A percentile compares a stretch with the other conserved stretches of the same genome.
Conservation (phyloP, 2,329 filamentous ascomycete genomes). For the Pseudopithomyces chartarum region DNA sequence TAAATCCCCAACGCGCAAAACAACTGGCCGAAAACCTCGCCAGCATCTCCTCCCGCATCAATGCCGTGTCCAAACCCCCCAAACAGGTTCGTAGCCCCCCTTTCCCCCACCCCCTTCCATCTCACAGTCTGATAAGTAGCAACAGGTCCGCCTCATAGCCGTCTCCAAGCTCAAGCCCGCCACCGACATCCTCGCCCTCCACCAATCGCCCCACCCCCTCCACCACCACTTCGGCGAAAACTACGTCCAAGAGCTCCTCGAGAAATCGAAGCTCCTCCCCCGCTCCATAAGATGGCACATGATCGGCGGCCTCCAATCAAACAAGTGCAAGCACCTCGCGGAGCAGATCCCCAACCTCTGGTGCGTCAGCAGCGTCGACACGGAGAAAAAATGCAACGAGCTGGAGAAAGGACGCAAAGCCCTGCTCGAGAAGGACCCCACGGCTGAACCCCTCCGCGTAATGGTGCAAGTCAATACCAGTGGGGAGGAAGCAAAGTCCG, state of each 20-base stretch:
- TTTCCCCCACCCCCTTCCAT: background rate
- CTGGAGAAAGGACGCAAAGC: constrained; percentile 77
- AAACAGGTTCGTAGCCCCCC: constrained; percentile 30
- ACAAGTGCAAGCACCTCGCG: constrained; percentile 87
- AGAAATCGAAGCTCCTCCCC: constrained; percentile 84
- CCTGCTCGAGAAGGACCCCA: constrained; percentile 47
- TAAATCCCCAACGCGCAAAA: constrained; percentile 52
- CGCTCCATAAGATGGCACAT: constrained; percentile 88
- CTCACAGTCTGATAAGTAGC: no score
- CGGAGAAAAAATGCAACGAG: constrained; percentile 81
- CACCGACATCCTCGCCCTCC: constrained; percentile 85
- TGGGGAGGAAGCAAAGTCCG: constrained; percentile 83
- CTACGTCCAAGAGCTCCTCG: constrained; percentile 78
- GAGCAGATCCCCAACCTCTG: constrained; percentile 84
- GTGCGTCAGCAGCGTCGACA: constrained; percentile 90
- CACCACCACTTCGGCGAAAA: constrained; percentile 94
- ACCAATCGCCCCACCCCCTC: constrained; percentile 55
- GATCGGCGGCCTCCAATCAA: constrained; percentile 91
- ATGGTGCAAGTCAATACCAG: constrained; percentile 97
- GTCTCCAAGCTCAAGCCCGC: constrained; percentile 96
- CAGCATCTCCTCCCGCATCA: constrained; percentile 48
- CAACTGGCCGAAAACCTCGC: constrained; percentile 52
- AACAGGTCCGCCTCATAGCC: constrained; percentile 85
- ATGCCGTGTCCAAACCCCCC: constrained; percentile 41
- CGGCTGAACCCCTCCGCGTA: constrained; percentile 62